Percentiles rank a stretch among this genome's conserved stretches.
These are phyloP conservation scores for Eleusine coracana DNA, from an alignment of 176 grass and related monocot species.

Conservation along the genomic window DNA sequence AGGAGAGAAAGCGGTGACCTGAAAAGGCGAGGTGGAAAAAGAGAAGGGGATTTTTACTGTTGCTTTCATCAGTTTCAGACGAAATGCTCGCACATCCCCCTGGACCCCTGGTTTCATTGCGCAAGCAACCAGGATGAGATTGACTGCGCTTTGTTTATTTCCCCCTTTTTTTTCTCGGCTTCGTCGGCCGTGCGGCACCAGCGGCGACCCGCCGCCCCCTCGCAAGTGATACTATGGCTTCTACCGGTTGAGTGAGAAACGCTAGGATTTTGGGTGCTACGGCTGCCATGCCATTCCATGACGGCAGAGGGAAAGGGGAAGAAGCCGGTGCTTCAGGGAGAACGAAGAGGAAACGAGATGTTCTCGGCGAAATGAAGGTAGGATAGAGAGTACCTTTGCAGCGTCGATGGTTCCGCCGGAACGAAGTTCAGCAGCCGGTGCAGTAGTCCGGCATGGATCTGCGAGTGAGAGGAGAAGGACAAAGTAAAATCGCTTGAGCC, in stretches of 20 bases:
- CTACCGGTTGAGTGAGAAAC: neutral
- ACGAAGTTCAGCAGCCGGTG: conserved; percentile 8
- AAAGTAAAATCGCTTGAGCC: neutral
- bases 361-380: conserved; percentile 1
- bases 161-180: neutral
- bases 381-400: conserved; percentile 36
- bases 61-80: conserved; percentile 10
- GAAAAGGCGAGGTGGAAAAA: conserved; percentile 39
- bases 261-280: neutral
- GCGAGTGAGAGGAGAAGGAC: neutral
- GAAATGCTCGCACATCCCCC: neutral
- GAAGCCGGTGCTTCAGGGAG: neutral
- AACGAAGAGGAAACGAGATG: neutral
- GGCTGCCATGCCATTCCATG: too few species aligned
- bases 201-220: neutral
- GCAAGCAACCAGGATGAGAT: neutral
- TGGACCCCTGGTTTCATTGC: neutral
- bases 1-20: conserved; percentile 40
- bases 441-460: conserved; percentile 32
- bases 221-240: neutral
- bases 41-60: neutral
- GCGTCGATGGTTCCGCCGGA: neutral
- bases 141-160: neutral
- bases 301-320: too few species aligned
- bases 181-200: neutral